phyloP scores from a whole-genome alignment of 1,284 basidiomycete species.

The Irpex rosettiformis region DNA sequence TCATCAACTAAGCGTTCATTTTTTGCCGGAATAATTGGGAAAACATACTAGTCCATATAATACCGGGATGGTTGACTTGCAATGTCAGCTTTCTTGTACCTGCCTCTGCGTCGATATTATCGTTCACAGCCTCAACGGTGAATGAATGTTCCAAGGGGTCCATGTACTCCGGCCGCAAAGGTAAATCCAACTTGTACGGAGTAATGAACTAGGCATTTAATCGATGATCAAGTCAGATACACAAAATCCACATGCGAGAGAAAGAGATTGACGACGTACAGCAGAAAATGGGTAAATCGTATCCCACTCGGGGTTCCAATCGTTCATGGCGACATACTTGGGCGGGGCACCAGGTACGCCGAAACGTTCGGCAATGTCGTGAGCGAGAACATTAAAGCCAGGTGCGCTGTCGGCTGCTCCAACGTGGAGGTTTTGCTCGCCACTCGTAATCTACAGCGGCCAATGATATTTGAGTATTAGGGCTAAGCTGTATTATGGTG shows the following conservation, averaged over 20 bases:
- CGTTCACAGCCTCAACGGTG: conserved; percentile 58
- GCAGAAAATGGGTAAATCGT: conserved; percentile 83
- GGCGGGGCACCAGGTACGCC: conserved; percentile 40
- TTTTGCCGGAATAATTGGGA: not conserved
- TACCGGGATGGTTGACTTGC: conserved; percentile 74
- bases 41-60: conserved; percentile 83
- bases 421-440: conserved; percentile 77
- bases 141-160: conserved; percentile 56
- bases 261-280: no score
- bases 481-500: no score
- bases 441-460: conserved; percentile 58
- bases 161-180: conserved; percentile 45
- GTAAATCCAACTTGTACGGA: conserved; percentile 71
- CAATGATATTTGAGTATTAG: not conserved
- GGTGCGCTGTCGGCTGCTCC: conserved; percentile 85
- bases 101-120: conserved; percentile 51
- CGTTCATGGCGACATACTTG: conserved; percentile 55
- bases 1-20: not conserved
- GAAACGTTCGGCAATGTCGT: conserved; percentile 62
- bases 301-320: conserved; percentile 82
- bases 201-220: conserved; percentile 60
- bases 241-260: no score
- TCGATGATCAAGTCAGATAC: not conserved
- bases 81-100: conserved; percentile 74
- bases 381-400: conserved; percentile 61